A percentile compares a stretch with the other conserved stretches of the same genome.
Evolutionary conservation across 2,329 filamentous ascomycete genomes (phyloP).

Genomic region (Ophiocordyceps camponoti-rufipedis): DNA sequence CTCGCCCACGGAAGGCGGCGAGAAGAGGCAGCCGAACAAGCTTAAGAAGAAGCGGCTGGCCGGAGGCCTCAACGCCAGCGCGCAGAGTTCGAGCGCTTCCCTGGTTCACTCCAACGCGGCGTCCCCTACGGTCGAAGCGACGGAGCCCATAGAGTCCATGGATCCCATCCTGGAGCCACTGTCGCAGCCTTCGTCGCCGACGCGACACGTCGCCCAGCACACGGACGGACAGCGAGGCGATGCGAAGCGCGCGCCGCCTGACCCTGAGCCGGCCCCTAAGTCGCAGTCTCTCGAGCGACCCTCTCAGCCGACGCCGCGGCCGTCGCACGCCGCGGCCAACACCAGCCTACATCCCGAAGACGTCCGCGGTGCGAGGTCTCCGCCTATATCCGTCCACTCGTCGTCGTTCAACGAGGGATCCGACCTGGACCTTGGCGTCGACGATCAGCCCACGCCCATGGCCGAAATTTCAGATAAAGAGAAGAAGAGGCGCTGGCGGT

Average conservation of each 20-base stretch:
- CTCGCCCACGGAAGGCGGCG: constrained; percentile 36
- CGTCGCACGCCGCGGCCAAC: constrained; percentile 25
- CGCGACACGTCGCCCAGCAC: background rate
- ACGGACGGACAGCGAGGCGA: background rate
- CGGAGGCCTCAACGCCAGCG: constrained; percentile 63
- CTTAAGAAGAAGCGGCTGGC: constrained; percentile 72
- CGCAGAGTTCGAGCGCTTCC: constrained; percentile 77
- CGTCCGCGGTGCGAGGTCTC: constrained; percentile 52
- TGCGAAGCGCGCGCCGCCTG: background rate
- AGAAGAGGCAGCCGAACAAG: constrained; percentile 69
- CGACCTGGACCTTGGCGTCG: constrained; percentile 50
- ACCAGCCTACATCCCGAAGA: constrained; percentile 23
- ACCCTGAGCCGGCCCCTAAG: constrained; percentile 1
- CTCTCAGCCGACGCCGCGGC: constrained; percentile 27
- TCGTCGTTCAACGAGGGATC: constrained; percentile 68
- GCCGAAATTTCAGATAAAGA: constrained; percentile 39
- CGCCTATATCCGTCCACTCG: constrained; percentile 60
- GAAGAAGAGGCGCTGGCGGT: constrained; percentile 53
- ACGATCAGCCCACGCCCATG: constrained; percentile 29
- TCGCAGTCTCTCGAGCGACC: constrained; percentile 13
- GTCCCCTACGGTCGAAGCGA: constrained; percentile 26
- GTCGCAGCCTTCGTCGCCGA: background rate
- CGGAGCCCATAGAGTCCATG: constrained; percentile 26
- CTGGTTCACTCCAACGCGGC: constrained; percentile 28
- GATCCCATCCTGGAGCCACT: constrained; percentile 2